phyloP scores from a whole-genome alignment of 768 basidiomycete genomes.

The Trametes cingulata region DNA sequence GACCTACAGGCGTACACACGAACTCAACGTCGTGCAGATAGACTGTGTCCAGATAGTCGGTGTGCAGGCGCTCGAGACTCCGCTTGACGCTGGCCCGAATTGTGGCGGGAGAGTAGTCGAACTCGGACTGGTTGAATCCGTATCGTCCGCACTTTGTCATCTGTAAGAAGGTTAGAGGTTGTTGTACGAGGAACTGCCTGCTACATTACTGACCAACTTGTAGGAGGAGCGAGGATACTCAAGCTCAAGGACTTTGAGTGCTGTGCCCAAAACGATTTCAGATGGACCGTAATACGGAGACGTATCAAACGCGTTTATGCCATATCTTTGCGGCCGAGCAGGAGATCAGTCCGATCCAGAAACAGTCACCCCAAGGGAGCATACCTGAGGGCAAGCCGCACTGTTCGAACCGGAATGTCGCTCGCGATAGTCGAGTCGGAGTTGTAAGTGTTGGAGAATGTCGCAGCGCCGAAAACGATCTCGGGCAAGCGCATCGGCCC shows the following conservation, averaged over 20 bases:
- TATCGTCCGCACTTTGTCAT: slow-evolving; percentile 89
- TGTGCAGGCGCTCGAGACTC: slow-evolving; percentile 69
- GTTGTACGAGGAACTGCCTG: background rate
- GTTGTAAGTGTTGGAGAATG: slow-evolving; percentile 72
- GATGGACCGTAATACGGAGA: slow-evolving; percentile 80
- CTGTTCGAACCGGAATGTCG: slow-evolving; percentile 59
- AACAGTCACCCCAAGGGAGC: slow-evolving; percentile 5
- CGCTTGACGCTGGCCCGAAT: slow-evolving; percentile 67
- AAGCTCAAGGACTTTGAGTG: slow-evolving; percentile 53
- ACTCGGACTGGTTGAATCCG: slow-evolving; percentile 49
- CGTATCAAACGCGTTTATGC: slow-evolving; percentile 81
- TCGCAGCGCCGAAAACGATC: slow-evolving; percentile 71
- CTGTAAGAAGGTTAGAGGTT: slow-evolving; percentile 36
- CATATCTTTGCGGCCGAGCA: slow-evolving; percentile 56
- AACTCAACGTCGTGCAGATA: slow-evolving; percentile 88
- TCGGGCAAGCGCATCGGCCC: slow-evolving; percentile 42
- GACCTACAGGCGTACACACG: slow-evolving; percentile 53
- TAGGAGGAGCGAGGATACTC: slow-evolving; percentile 83
- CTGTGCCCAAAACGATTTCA: slow-evolving; percentile 73
- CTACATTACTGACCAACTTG: slow-evolving; percentile 52
- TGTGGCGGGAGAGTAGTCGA: slow-evolving; percentile 72
- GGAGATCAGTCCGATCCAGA: background rate
- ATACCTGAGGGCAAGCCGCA: slow-evolving; percentile 77
- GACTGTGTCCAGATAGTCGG: slow-evolving; percentile 76
- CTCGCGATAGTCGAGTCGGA: slow-evolving; percentile 56